phyloP scores from a whole-genome alignment of 768 basidiomycete genomes.

The Fistulinella prunicolor region DNA sequence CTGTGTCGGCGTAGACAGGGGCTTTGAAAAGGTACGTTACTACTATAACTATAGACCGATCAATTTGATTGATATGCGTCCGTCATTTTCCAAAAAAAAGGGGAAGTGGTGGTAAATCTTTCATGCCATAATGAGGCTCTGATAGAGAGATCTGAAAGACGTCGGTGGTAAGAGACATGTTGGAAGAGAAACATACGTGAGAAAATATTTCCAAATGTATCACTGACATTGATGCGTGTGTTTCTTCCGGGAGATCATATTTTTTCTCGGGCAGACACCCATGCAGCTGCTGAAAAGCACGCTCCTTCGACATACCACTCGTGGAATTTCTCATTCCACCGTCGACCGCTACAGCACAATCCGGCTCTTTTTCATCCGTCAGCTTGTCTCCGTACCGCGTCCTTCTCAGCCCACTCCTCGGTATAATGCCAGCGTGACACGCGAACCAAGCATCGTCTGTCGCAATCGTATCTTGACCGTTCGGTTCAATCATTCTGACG shows the following conservation, averaged over 20 bases:
- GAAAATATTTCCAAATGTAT: slow-evolving; percentile 5
- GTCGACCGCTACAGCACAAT: slow-evolving; percentile 60
- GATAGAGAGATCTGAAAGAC: no score
- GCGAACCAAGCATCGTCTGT: background rate
- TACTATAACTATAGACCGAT: no score
- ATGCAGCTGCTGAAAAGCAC: slow-evolving; percentile 1
- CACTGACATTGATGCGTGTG: background rate
- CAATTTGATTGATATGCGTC: no score
- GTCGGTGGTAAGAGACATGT: no score
- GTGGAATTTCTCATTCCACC: slow-evolving; percentile 25
- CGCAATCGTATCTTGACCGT: background rate
- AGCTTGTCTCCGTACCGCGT: slow-evolving; percentile 5
- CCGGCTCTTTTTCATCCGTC: slow-evolving; percentile 52
- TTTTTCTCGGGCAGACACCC: background rate
- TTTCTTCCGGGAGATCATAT: no score
- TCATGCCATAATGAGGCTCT: no score
- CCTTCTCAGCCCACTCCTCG: slow-evolving; percentile 1
- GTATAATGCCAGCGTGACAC: background rate
- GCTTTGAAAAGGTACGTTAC: no score
- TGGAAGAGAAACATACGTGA: background rate
- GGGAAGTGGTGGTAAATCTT: no score
- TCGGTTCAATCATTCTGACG: slow-evolving; percentile 18
- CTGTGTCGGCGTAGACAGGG: no score
- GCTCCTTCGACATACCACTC: slow-evolving; percentile 25
- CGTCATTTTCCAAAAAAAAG: no score